These are phyloP conservation scores for Cystoderma amianthinum DNA, from an alignment of 768 basidiomycete genomes.

Conservation along the genomic window DNA sequence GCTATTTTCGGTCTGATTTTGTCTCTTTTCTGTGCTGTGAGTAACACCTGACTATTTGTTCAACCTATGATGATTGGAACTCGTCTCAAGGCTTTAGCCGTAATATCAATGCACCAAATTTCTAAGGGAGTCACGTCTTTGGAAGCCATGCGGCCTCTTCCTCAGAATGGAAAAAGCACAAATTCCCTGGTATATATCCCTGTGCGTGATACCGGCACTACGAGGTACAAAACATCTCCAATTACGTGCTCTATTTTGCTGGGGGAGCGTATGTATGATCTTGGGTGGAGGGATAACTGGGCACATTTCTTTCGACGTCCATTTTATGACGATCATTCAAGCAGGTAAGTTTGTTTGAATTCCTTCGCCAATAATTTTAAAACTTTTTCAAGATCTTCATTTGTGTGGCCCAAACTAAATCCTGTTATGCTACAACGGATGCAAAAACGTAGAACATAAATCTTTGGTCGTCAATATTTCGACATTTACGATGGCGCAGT, in stretches of 20 bases:
- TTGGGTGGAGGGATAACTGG: conserved; percentile 24
- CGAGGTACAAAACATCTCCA: too few relatives aligned
- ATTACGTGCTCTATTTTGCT: conserved; percentile 10
- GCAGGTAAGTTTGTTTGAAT: conserved; percentile 3
- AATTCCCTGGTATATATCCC: too few relatives aligned
- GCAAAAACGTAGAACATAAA: not conserved
- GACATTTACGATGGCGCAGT: not conserved
- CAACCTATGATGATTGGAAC: not conserved
- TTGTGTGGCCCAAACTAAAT: conserved; percentile 31
- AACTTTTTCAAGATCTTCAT: conserved; percentile 12
- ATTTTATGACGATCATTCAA: conserved; percentile 10
- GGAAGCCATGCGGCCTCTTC: conserved; percentile 18
- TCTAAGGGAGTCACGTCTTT: conserved; percentile 27
- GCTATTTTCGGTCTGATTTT: conserved; percentile 18
- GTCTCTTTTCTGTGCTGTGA: conserved; percentile 27
- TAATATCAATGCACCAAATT: conserved; percentile 16
- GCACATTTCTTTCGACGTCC: conserved; percentile 12
- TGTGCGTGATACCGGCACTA: too few relatives aligned
- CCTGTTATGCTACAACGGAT: conserved; percentile 21
- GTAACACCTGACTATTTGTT: conserved; percentile 6
- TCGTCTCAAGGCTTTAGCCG: conserved; percentile 17
- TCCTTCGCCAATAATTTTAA: conserved; percentile 5
- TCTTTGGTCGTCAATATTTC: not conserved
- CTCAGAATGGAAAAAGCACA: too few relatives aligned
- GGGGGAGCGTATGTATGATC: conserved; percentile 29